These are phyloP conservation scores for Mrakia gelida DNA, from an alignment of 768 basidiomycete species.

Conservation along the genomic window DNA sequence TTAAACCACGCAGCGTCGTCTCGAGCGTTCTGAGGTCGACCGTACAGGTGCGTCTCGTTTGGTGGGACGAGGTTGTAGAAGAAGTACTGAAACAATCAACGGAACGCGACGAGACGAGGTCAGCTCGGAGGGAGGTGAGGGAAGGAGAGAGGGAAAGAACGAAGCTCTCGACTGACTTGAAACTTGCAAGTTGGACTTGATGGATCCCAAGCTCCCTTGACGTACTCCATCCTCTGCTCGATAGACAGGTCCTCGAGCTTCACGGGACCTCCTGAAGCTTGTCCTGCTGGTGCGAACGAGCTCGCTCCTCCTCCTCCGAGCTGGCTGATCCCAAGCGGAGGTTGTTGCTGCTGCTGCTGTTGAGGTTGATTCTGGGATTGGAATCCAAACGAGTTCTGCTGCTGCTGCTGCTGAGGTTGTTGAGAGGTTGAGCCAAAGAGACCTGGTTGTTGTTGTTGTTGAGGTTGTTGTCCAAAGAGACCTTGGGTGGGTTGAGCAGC, in stretches of 20 bases:
- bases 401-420: conserved; percentile 26
- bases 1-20: conserved; percentile 43
- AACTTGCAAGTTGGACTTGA: conserved; percentile 40
- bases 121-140: conserved; percentile 1
- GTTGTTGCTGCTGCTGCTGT: conserved; percentile 34
- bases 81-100: conserved; percentile 37
- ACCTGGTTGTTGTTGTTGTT: conserved; percentile 20
- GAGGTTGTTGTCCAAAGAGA: not conserved
- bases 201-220: conserved; percentile 41
- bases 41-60: conserved; percentile 40
- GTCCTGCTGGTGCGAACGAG: not conserved
- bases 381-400: not conserved
- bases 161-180: conserved; percentile 37
- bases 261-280: not conserved
- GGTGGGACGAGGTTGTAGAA: conserved; percentile 44
- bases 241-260: conserved; percentile 37
- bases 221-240: conserved; percentile 40
- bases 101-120: not conserved
- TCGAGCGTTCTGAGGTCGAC: conserved; percentile 38
- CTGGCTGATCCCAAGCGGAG: conserved; percentile 11
- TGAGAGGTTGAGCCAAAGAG: conserved; percentile 18
- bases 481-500: not conserved
- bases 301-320: not conserved
- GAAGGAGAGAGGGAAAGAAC: not conserved
- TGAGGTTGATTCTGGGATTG: conserved; percentile 27